Evolutionary conservation across 208 protist genomes (phyloP), one percentile per base, ranked within the genome.

Genomic region (Leishmania guyanensis): DNA sequence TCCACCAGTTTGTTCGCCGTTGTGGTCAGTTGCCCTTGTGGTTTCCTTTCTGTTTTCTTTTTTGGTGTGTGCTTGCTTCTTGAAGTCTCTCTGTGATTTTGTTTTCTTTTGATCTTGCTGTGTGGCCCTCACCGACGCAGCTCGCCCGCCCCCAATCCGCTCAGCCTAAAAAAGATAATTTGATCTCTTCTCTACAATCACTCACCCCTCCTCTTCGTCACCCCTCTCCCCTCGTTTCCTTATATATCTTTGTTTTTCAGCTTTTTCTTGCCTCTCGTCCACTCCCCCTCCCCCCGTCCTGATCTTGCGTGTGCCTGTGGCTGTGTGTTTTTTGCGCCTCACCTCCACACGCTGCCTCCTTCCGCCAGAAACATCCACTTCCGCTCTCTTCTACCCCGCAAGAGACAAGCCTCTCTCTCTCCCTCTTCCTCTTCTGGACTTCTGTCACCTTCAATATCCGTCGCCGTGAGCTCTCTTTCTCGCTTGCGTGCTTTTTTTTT

Each of bases 71-170:
- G 5, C 46, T 46, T 77, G 26, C 70, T 29, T 82, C 66, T 10
- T 43, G 22, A 50, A 74, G 33, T 39, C 69, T 46, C 62, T 46
- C 29, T 60, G 6, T 29, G 69, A 29, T 82, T 56, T 77, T 26
- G 43, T 46, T 36, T 71, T 29, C 53, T 58, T 69, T 82, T 82
- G 20, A 46, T 46, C 43, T 58, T 39, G 58, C 12, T 43, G 73
- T 50, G 43, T 8, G 43, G 22, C 54, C 10, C 16, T 22, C 54
- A 54, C 51, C n/a, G 33, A 75, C 50, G 36, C 51, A 75, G 20
- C 65, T 65, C n/a, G 26, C 20, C 33, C 54, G 10, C 26, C 9
- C 8, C 12, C 72, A 64, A 0, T 60, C 51, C 22, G n/a, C 36
- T 20, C 62, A 29, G 12, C 62, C 14, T 39, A 14, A 66, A 16